These are phyloP conservation scores for Aureobasidium sp. DNA, from an alignment of 2,329 filamentous ascomycete genomes.

Conservation along the genomic window DNA sequence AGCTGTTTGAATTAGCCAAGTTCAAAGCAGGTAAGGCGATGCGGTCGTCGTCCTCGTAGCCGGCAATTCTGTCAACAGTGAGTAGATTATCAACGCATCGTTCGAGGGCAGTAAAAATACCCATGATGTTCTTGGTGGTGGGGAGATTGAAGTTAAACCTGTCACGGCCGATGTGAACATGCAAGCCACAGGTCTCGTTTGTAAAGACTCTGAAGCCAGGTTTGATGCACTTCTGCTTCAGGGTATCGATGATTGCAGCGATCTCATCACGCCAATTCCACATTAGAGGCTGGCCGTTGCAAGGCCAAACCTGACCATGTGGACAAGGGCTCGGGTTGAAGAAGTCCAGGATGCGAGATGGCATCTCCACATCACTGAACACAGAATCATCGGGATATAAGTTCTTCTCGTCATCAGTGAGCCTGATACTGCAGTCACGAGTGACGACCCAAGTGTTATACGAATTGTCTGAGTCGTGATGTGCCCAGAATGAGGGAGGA, in stretches of 20 bases:
- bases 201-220: not conserved
- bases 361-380: not conserved
- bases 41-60: not conserved
- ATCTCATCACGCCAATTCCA: conserved; percentile 6
- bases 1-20: no score
- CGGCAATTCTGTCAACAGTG: not conserved
- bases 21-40: not conserved
- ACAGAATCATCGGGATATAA: not conserved
- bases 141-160: not conserved
- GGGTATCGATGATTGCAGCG: not conserved
- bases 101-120: not conserved
- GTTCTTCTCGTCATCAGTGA: not conserved
- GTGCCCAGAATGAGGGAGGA: not conserved
- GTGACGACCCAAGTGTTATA: not conserved
- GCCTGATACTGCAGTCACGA: not conserved
- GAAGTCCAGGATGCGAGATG: not conserved
- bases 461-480: not conserved
- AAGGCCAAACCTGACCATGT: not conserved
- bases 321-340: not conserved
- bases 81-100: not conserved
- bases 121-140: not conserved
- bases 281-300: not conserved
- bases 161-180: not conserved
- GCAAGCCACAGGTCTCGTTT: not conserved
- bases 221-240: not conserved